Evolutionary conservation across 2,329 filamentous ascomycete species (phyloP), one percentile per base, ranked within the genome.

Genomic region (Diaporthe sp.): DNA sequence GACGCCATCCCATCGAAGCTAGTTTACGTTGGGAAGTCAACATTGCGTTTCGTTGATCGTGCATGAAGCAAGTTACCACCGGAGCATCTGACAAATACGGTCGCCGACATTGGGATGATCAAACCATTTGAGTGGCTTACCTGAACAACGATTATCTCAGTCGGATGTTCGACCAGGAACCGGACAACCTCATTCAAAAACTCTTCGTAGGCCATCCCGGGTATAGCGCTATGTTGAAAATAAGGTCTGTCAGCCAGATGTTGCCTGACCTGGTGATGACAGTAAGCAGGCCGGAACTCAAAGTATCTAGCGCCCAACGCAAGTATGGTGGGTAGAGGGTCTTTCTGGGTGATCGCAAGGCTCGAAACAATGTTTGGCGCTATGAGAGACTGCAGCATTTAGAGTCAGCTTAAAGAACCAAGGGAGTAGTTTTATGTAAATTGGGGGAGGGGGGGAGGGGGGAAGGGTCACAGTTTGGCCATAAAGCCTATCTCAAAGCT

Each of bases 331-430:
- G 81, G 77, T 0, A 88, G 80, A 2, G 78, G 79, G 75, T 89
- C 86, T 76, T 89, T 89, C 68, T 89, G 87, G 10, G 87, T 89
- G 61, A 88, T 84, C 73, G 87, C 85, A 2, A 88, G 82, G 9
- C 85, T 85, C 72, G 82, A 81, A 77, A 89, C 83, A 77, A 89
- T 88, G 77, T 81, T 80, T 69, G 81, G 81, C n/a, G 81, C 81
- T 42, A 82, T 79, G 37, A 80, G 77, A 44, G 77, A 75, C 42
- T 44, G 42, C 15, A 44, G 42, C 42, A 44, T 44, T 44, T 44
- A n/a, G 13, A 44, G 19, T 44, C 19, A 44, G 42, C 42, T 44
- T 6, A 19, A 44, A 44, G 42, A 44, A 17, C 42, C 37, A 9
- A 5, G 37, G 37, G 37, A 39, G 37, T 39, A 44, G 6, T 44